These are phyloP conservation scores for Botrytis tulipae DNA, from an alignment of 2,329 filamentous ascomycete genomes.

Conservation along the genomic window DNA sequence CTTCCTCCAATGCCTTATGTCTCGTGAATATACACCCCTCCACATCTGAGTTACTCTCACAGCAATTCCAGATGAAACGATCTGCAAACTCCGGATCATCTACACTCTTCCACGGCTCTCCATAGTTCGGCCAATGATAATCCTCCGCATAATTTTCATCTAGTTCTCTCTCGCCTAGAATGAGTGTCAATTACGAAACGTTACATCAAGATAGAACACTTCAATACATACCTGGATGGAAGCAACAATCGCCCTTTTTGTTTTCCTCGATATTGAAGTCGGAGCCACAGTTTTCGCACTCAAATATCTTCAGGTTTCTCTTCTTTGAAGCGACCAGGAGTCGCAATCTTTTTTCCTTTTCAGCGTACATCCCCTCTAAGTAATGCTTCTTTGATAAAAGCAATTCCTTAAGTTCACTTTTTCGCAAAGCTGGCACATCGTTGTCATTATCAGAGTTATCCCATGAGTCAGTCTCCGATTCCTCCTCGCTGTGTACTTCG, in stretches of 20 bases:
- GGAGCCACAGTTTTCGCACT: background rate
- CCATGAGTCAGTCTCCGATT: background rate
- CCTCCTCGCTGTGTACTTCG: no score
- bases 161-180: background rate
- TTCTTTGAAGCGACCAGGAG: background rate
- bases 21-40: background rate
- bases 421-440: background rate
- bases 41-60: background rate
- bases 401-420: background rate
- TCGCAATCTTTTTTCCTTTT: no score
- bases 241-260: background rate
- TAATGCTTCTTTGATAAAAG: background rate
- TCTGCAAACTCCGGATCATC: background rate
- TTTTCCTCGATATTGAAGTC: background rate
- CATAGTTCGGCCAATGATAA: background rate
- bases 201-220: background rate
- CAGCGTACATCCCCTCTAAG: background rate
- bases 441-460: background rate
- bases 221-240: background rate
- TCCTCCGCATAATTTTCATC: background rate
- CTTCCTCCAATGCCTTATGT: background rate
- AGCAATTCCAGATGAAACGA: background rate
- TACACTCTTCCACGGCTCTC: background rate
- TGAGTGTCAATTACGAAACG: background rate
- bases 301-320: background rate